phyloP scores from a whole-genome alignment of 805 yeast species.

The Schwanniomyces vanrijiae region DNA sequence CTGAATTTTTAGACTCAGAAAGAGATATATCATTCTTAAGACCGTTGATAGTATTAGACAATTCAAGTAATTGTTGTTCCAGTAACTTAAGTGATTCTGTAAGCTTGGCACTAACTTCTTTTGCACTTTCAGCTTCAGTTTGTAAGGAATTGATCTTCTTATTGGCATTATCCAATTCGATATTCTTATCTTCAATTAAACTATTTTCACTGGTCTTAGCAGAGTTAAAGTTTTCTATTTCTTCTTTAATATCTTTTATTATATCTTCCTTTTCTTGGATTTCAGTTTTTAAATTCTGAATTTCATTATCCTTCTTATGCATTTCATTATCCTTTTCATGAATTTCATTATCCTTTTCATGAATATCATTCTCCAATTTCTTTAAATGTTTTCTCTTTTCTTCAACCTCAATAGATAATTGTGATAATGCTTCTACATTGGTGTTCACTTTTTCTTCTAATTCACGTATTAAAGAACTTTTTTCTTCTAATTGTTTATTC shows the following conservation, averaged over 20 bases:
- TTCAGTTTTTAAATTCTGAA: neutral
- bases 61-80: neutral
- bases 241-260: neutral
- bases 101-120: neutral
- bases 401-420: neutral
- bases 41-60: neutral
- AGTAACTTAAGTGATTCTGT: neutral
- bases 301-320: neutral
- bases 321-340: too few species aligned
- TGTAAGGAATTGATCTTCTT: neutral
- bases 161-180: neutral
- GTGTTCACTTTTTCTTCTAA: neutral
- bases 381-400: neutral
- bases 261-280: neutral
- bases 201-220: neutral
- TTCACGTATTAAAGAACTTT: neutral
- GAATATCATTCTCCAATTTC: neutral
- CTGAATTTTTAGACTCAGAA: neutral
- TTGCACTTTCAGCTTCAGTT: neutral
- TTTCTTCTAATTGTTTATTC: conserved; percentile 1
- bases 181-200: neutral
- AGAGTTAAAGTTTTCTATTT: neutral
- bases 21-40: neutral
- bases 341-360: neutral
- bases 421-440: neutral